Base-by-base conservation (phyloP, 352 stramenopile species). In the Phytophthora sansomeana region DNA sequence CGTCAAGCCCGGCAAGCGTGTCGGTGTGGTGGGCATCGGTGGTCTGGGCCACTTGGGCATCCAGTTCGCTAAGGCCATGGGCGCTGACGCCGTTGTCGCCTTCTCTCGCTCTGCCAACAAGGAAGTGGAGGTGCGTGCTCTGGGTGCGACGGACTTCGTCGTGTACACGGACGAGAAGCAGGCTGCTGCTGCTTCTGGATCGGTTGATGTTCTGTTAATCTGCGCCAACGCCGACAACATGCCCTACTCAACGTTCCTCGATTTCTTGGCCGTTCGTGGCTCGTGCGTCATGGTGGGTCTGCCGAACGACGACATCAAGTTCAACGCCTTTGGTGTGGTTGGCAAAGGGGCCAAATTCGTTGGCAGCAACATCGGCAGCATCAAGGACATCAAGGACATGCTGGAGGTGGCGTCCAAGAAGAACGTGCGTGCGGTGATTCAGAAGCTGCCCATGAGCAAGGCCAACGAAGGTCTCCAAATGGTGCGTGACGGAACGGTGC, bases 1-100 rank as follows among this genome's bases (percentile, higher is more conserved):
- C 38, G 74, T 87, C 2, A 73, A 87, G 64, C 58, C 63, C 7
- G 79, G 78, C 28, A 61, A 85, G 47, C 83, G 75, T 9, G 75
- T 97, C 1, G 90, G 75, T 24, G 63, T 97, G 8, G 68, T 91
- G 1, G 91, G 91, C 8, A 87, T 97, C 39, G 91, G 91, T 17
- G 91, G 91, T 10, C 69, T 97, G 14, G 90, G 90, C 14, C 91
- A 97, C 69, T 65, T 97, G 52, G 89, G 53, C 16, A 77, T 97
- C 30, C 93, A 96, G 73, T 90, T 97, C 46, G 80, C 75, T 16
- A 76, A 81, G 3, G 88, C 84, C 9, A 75, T 96, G 38, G 83
- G 82, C 16, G 74, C 67, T 14, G 69, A 77, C 5, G 65, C 87
- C 0, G 78, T 87, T 0, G 80, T 88, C 10, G 87, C 89, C 0